Conservation (phyloP, 176 grass and related monocot genomes). For the Puccinellia tenuiflora region DNA sequence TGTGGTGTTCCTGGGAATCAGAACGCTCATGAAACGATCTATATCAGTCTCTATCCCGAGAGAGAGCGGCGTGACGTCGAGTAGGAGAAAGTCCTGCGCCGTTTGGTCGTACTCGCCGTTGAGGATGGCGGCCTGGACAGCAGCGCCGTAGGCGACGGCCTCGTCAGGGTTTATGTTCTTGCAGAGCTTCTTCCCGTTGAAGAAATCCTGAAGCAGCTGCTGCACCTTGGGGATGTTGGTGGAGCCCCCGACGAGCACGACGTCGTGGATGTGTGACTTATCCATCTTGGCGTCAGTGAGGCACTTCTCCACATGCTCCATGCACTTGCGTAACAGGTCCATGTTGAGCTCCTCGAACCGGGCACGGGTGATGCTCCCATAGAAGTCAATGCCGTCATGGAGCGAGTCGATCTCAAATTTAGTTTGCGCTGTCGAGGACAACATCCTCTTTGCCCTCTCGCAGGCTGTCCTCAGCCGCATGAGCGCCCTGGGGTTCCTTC, state of each 20-base stretch:
- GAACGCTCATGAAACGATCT: neutral
- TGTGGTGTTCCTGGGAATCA: neutral
- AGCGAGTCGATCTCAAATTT: slow-evolving; percentile 52
- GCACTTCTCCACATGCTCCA: slow-evolving; percentile 33
- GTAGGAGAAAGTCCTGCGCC: slow-evolving; percentile 35
- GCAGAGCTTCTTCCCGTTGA: slow-evolving; percentile 33
- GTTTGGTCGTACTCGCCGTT: slow-evolving; percentile 14
- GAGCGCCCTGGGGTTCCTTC: neutral
- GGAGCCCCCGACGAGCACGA: slow-evolving; percentile 70
- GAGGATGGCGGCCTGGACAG: slow-evolving; percentile 38
- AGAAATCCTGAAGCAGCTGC: slow-evolving; percentile 79
- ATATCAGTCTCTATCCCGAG: slow-evolving; percentile 24
- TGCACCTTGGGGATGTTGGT: slow-evolving; percentile 75
- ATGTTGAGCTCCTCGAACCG: slow-evolving; percentile 76
- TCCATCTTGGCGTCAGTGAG: neutral
- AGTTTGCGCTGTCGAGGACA: neutral
- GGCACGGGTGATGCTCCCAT: slow-evolving; percentile 50
- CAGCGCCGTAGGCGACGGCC: slow-evolving; percentile 42
- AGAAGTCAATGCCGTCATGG: slow-evolving; percentile 61
- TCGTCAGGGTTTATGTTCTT: neutral
- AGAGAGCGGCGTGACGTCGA: slow-evolving; percentile 50
- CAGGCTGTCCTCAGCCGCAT: neutral
- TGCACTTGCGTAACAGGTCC: slow-evolving; percentile 67
- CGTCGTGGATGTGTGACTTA: slow-evolving; percentile 23
- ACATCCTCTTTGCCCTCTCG: neutral